A percentile compares a stretch with the other conserved stretches of the same genome.
Evolutionary conservation across 78 protist genomes (phyloP).

Genomic region (Monosiga brevicollis): DNA sequence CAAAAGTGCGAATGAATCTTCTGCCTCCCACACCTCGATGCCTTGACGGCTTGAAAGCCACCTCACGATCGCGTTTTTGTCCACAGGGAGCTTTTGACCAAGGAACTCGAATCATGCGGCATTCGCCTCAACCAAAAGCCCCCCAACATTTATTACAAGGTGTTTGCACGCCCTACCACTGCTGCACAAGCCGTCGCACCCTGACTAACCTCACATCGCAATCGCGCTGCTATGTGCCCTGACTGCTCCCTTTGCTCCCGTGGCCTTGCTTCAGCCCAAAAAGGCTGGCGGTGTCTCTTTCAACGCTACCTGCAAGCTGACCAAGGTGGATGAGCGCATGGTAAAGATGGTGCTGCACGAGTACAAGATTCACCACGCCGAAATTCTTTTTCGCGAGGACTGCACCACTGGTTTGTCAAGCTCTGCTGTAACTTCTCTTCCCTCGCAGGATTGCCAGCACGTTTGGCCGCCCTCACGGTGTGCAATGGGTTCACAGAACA

Average conservation of each 20-base stretch:
- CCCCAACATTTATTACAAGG: constrained; percentile 64
- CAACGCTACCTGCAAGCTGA: constrained; percentile 7
- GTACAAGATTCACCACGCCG: constrained; percentile 25
- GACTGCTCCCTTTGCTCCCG: not conserved
- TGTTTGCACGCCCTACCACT: not conserved
- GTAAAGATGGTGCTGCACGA: not conserved
- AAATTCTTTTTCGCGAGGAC: constrained; percentile 11
- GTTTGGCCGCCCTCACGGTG: constrained; percentile 91
- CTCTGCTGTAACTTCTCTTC: not conserved
- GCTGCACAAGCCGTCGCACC: not conserved
- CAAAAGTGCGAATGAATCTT: constrained; percentile 18
- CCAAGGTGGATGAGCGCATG: not conserved
- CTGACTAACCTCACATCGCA: no score
- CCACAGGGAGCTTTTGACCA: constrained; percentile 7
- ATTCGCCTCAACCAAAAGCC: constrained; percentile 91
- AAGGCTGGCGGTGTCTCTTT: constrained; percentile 11
- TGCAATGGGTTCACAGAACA: constrained; percentile 94
- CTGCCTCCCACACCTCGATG: no score
- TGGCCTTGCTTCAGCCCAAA: not conserved
- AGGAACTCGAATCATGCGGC: constrained; percentile 87
- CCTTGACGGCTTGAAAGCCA: not conserved
- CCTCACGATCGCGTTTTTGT: not conserved
- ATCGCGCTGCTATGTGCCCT: no score
- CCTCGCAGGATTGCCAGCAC: constrained; percentile 50
- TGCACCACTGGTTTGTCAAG: no score